These are phyloP conservation scores for Dillenia turbinata DNA, from an alignment of 164 flowering plant species.

Conservation along the genomic window DNA sequence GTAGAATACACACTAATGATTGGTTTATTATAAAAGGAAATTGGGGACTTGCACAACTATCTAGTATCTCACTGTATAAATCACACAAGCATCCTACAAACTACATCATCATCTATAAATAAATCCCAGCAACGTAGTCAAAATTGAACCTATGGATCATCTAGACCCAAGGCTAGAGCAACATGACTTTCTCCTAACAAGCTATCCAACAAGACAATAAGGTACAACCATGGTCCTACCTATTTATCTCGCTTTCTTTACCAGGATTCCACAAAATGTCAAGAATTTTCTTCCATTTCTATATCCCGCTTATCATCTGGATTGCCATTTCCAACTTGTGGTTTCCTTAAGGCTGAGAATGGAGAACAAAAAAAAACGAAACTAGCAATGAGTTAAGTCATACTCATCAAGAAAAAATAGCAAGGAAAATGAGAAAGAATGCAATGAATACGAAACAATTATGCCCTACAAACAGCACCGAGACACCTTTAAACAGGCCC, in stretches of 20 bases:
- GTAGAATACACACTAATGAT: too few relatives aligned
- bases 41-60: too few relatives aligned
- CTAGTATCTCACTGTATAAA: too few relatives aligned
- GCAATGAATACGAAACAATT: neutral
- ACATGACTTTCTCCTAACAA: neutral
- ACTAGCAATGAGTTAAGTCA: neutral
- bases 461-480: too few relatives aligned
- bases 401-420: neutral
- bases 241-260: neutral
- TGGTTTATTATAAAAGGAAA: too few relatives aligned
- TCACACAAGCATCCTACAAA: too few relatives aligned
- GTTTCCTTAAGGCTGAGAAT: slow-evolving; percentile 24
- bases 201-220: too few relatives aligned
- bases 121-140: neutral
- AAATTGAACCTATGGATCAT: slow-evolving; percentile 5
- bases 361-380: neutral
- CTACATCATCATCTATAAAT: too few relatives aligned
- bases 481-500: too few relatives aligned
- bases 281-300: slow-evolving; percentile 1
- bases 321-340: slow-evolving; percentile 12
- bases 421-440: neutral
- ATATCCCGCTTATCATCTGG: slow-evolving; percentile 16
- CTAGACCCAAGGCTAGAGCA: neutral
- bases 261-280: neutral
- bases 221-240: neutral